A percentile compares a stretch with the other conserved stretches of the same genome.
Conservation (phyloP, 1,139 yeast species). For the Lodderomyces pseudojiufengensis region DNA sequence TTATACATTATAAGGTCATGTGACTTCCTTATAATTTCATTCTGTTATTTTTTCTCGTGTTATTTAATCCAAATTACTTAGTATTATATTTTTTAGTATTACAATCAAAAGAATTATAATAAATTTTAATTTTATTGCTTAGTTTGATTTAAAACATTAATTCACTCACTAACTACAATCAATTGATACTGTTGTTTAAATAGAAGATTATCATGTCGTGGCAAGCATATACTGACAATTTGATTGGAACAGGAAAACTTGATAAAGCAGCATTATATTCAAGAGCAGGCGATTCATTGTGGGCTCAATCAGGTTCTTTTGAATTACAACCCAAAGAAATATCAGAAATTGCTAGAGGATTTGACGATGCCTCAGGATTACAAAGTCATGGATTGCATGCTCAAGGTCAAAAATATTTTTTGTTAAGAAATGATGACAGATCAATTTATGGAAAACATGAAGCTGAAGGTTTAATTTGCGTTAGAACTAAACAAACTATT, state of each 20-base stretch:
- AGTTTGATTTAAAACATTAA: too few relatives aligned
- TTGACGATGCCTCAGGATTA: constrained; percentile 70
- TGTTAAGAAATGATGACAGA: constrained; percentile 87
- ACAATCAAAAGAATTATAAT: too few relatives aligned
- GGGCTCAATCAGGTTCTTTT: constrained; percentile 84
- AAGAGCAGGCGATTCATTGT: constrained; percentile 87
- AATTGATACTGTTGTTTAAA: neutral
- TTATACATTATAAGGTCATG: too few relatives aligned
- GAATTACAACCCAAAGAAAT: constrained; percentile 70
- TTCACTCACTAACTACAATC: neutral
- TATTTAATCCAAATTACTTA: too few relatives aligned
- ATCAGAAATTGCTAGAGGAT: constrained; percentile 70
- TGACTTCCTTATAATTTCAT: too few relatives aligned
- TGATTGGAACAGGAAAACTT: constrained; percentile 77
- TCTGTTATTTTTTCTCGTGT: neutral
- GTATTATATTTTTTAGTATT: too few relatives aligned
- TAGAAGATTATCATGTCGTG: constrained; percentile 29
- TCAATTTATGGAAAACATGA: constrained; percentile 90
- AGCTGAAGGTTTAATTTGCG: constrained; percentile 84
- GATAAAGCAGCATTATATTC: constrained; percentile 93
- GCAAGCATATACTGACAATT: constrained; percentile 91
- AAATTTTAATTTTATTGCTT: too few relatives aligned
- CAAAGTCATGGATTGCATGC: constrained; percentile 85
- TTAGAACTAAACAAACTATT: constrained; percentile 90
- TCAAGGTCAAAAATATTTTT: constrained; percentile 81